These are phyloP conservation scores for Wickerhamomyces sp. DNA, from an alignment of 1,139 yeast species.

Conservation along the genomic window DNA sequence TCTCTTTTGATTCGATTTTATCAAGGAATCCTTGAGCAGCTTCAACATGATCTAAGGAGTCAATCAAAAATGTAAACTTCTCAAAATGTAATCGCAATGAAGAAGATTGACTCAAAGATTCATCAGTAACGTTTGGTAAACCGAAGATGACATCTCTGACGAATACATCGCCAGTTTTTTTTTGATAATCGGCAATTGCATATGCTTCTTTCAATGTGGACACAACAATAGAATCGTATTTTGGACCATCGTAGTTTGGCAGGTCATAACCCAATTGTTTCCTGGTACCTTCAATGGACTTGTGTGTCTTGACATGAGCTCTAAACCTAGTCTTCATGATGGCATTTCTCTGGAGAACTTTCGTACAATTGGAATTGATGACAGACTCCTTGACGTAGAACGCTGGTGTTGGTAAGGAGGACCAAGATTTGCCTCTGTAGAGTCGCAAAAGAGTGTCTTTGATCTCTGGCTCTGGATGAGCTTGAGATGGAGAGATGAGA, in stretches of 20 bases:
- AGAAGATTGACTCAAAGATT: conserved; percentile 44
- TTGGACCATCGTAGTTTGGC: conserved; percentile 30
- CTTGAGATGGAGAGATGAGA: conserved; percentile 8
- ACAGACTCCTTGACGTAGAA: conserved; percentile 37
- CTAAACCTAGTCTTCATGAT: conserved; percentile 34
- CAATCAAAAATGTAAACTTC: conserved; percentile 54
- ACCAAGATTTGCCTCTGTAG: conserved; percentile 27
- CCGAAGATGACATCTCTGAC: conserved; percentile 63
- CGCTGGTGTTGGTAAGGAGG: conserved; percentile 51
- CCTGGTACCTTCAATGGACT: conserved; percentile 43
- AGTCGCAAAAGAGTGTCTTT: conserved; percentile 6
- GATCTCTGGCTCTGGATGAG: conserved; percentile 14
- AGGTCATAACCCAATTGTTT: conserved; percentile 41
- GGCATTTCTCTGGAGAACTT: conserved; percentile 32
- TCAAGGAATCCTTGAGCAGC: conserved; percentile 35
- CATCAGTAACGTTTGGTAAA: conserved; percentile 57
- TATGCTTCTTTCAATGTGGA: conserved; percentile 69
- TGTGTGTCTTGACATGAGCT: conserved; percentile 76
- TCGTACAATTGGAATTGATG: conserved; percentile 33
- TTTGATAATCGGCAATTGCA: conserved; percentile 41
- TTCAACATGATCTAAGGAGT: conserved; percentile 51
- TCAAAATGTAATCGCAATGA: conserved; percentile 38
- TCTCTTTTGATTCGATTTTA: conserved; percentile 23
- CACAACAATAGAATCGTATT: conserved; percentile 51
- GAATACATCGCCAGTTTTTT: conserved; percentile 32